Base-by-base conservation (phyloP, 176 grass and related monocot genomes). In the Triticum dicoccoides region DNA sequence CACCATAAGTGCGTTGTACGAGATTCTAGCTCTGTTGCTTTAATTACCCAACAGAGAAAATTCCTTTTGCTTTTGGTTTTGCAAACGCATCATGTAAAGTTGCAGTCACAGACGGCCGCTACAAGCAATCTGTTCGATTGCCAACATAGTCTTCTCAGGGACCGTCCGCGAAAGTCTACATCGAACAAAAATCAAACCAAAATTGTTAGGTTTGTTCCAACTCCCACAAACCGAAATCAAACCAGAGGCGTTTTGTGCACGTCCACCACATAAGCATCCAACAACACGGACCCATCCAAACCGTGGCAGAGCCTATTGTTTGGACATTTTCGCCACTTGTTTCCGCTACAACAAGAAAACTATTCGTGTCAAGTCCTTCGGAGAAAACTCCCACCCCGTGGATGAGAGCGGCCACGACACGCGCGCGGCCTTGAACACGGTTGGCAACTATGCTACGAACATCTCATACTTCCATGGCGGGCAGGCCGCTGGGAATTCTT, bases 41-140 rank as follows among this genome's bases (percentile, higher is more conserved):
- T 65, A 42, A 25, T 47, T 84, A 21, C 80, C 42, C 9, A 4
- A 24, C 65, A 4, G 23, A 61, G 39, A 73, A 80, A 87, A 90
- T 87, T 87, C 80, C 45, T 4, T 87, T 20, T 24, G 56, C 89
- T 80, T 87, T 75, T 30, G 68, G 21, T 21, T 59, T 59, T 9
- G 54, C 80, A 79, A 83, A 77, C 72, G 84, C 80, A 73, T 79
- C 79, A 65, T 37, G 62, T 9, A 86, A 82, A 78, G 84, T 21
- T 45, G n/a, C 5, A 0, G 39, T 14, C 24, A 41, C 33, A 79
- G 33, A 5, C 73, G 24, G 84, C 65, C 65, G 2, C 6, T 11
- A 42, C 80, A 90, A 87, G 84, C 74, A 83, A 83, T 63, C 65
- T 14, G 73, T 74, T 82, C 38, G 29, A 61, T 62, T 20, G 41